Conservation (phyloP, 2,329 filamentous ascomycete genomes). For the Aspergillus chevalieri region DNA sequence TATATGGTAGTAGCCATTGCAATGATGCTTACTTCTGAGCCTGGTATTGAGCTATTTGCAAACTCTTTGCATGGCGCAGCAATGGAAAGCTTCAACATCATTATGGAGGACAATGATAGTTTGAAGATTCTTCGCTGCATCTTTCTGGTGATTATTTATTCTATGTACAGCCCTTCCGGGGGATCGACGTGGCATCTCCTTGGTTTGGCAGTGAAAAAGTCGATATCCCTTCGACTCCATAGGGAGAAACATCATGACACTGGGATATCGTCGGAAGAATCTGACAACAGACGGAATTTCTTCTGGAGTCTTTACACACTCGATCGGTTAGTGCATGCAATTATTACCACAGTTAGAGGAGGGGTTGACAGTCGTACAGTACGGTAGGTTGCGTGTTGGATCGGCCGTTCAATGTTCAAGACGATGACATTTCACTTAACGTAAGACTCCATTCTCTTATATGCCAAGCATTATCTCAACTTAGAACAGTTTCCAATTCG, state of each 20-base stretch:
- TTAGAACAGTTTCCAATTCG: not conserved
- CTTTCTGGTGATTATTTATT: constrained; percentile 18
- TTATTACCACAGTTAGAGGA: not conserved
- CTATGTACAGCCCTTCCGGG: constrained; percentile 15
- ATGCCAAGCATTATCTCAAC: not conserved
- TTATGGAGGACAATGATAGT: constrained; percentile 5
- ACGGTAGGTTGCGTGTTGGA: constrained; percentile 14
- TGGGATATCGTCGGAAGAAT: not conserved
- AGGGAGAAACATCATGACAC: constrained; percentile 11
- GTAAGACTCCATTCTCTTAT: constrained; percentile 4
- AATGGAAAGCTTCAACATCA: constrained; percentile 8
- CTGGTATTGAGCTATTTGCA: constrained; percentile 8
- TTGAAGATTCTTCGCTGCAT: constrained; percentile 11
- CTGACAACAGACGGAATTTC: constrained; percentile 5
- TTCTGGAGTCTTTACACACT: constrained; percentile 17
- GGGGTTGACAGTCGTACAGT: constrained; percentile 4
- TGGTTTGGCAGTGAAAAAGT: constrained; percentile 25
- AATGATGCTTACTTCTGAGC: constrained; percentile 10
- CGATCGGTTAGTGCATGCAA: constrained; percentile 10
- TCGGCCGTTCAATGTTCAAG: constrained; percentile 16
- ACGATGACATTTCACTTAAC: constrained; percentile 14
- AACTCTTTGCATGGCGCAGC: constrained; percentile 7
- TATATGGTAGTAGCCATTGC: constrained; percentile 12
- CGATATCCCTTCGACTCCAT: constrained; percentile 21
- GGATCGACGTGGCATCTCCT: constrained; percentile 27